Evolutionary conservation across 2,329 filamentous ascomycete genomes (phyloP), one percentile per base, ranked within the genome.

Genomic region (Drechslerella coelobrocha): DNA sequence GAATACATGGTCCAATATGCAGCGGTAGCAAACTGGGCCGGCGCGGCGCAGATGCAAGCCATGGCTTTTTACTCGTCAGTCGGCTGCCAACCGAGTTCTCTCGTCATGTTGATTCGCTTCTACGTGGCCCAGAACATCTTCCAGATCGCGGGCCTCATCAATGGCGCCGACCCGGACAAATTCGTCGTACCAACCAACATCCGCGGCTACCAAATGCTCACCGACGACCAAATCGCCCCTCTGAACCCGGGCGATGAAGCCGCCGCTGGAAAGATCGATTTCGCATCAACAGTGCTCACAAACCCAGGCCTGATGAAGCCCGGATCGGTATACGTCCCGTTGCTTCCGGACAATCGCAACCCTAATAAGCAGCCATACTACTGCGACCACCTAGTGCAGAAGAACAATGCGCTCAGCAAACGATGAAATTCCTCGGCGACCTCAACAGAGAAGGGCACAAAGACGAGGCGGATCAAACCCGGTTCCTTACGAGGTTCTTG

Each of bases 221-320:
- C 19, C 1, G 31, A 37, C 2, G 23, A 2, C 6, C 34, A 34
- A 34, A 26, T 39, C 14, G 17, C 34, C n/a, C 34, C 21, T 3
- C 23, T 17, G 3, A 24, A 12, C 5, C 9, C 27, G 2, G 43
- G 34, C 5, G 21, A 37, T 14, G n/a, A 56, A 5, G 39, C 23
- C 23, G 43, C 14, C 26, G 8, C n/a, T n/a, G n/a, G n/a, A n/a
- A n/a, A 17, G 5, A 23, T 17, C 19, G 39, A 68, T 37, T 61
- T 61, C 14, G 12, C 17, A 23, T 12, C 29, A 1, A 51, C 39
- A 12, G 41, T 68, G 34, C 21, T 50, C 10, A 12, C 2, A 2
- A 61, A 68, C 10, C 63, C 63, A 1, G 63, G 41, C 5, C 19
- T 68, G 10, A 17, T 68, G 56, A 51, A 56, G 21, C 63, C 63